Base-by-base conservation (phyloP, 306 rosid species). In the Coriaria nepalensis region DNA sequence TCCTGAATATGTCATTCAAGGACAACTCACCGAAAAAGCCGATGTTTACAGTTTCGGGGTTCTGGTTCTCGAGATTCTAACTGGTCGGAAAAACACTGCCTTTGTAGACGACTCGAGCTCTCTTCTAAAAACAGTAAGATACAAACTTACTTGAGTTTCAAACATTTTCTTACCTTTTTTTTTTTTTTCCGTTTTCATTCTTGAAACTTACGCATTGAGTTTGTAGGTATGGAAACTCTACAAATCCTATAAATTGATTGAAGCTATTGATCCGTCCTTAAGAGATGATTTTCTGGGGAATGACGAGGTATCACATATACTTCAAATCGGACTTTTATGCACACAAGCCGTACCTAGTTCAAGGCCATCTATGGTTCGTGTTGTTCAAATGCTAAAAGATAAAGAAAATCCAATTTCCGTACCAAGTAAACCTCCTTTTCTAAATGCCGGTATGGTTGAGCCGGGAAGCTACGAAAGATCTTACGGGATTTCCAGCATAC, bases 341-440 rank as follows among this genome's bases (percentile, higher is more conserved):
- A 67, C 93, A 37, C 96, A 87, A 62, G 96, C 94, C 49, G 73
- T 83, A 52, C 80, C 62, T 57, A 59, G 75, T 35, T 53, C 67
- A 32, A 75, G 96, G 52, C 94, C 96, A 61, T 71, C 82, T 14
- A 80, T 83, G 87, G 54, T 51, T 4, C 72, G 67, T 48, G 80
- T 87, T 43, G 78, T 70, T 49, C 32, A 43, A 53, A 52, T 87
- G 80, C 60, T 87, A 35, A 75, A 62, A 13, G 60, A 74, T 55
- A 48, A 64, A 57, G 70, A 73, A 29, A 41, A 33, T 10, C 73
- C 67, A 13, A 66, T 78, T 37, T 76, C 75, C 0, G n/a, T 50
- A 20, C 85, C 94, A 55, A 71, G 48, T 40, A 87, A 80, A 43
- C 96, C 96, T 29, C 96, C 94, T 11, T 87, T 87, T 60, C 50